These are phyloP conservation scores for Tilletia horrida DNA, from an alignment of 1,284 basidiomycete genomes.

Conservation along the genomic window DNA sequence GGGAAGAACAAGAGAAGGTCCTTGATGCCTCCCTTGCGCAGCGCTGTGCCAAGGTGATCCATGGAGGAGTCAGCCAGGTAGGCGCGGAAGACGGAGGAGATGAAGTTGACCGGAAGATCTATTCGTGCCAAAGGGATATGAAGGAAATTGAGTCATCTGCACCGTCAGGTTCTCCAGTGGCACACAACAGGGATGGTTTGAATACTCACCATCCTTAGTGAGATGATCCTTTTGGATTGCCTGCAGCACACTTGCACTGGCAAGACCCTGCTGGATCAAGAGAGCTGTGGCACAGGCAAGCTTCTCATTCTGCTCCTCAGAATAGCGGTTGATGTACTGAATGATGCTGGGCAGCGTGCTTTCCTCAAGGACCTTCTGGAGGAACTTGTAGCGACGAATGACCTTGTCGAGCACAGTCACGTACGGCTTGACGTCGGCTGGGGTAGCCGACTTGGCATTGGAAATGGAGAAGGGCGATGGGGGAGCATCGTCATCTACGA, in stretches of 20 bases:
- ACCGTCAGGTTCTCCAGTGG: neutral
- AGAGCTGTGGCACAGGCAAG: conserved; percentile 76
- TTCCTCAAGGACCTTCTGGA: conserved; percentile 90
- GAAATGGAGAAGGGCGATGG: conserved; percentile 77
- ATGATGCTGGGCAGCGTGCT: conserved; percentile 75
- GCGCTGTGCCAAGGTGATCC: conserved; percentile 57
- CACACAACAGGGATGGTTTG: neutral
- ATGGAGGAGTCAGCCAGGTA: conserved; percentile 77
- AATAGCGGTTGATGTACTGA: conserved; percentile 70
- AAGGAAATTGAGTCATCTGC: neutral
- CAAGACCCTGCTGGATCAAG: conserved; percentile 75
- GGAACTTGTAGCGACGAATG: conserved; percentile 92
- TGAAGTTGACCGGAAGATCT: conserved; percentile 69
- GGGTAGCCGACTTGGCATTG: conserved; percentile 61
- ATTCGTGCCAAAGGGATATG: neutral
- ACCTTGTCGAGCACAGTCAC: conserved; percentile 91
- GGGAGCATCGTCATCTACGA: conserved; percentile 79
- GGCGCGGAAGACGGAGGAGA: conserved; percentile 75
- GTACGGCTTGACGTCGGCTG: conserved; percentile 70
- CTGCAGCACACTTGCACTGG: conserved; percentile 70
- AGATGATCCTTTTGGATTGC: conserved; percentile 88
- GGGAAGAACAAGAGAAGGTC: conserved; percentile 86
- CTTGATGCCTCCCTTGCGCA: conserved; percentile 79
- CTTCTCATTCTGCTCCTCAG: conserved; percentile 64
- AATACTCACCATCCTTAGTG: conserved; percentile 76